Evolutionary conservation across 2,329 filamentous ascomycete genomes (phyloP).

Genomic region (Gaeumannomyces tritici): DNA sequence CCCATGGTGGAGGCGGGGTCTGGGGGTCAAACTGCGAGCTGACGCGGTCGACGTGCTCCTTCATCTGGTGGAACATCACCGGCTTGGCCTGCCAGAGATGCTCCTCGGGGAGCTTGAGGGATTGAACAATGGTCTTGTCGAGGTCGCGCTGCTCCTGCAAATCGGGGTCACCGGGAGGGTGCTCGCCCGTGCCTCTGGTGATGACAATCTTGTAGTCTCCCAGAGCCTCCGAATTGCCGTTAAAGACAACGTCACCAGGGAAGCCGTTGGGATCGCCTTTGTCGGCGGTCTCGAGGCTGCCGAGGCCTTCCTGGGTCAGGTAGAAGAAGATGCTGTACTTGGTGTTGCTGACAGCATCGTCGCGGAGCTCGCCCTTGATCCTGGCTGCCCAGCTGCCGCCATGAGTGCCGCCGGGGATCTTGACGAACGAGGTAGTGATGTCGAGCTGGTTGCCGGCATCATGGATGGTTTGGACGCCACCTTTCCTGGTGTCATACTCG

Average conservation of each 20-base stretch:
- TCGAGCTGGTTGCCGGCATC: constrained; percentile 83
- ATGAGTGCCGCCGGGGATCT: constrained; percentile 74
- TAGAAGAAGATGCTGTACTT: constrained; percentile 79
- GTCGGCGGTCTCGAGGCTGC: constrained; percentile 52
- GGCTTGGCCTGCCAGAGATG: constrained; percentile 76
- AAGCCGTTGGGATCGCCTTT: constrained; percentile 38
- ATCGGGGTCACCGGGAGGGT: constrained; percentile 56
- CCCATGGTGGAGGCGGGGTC: constrained; percentile 70
- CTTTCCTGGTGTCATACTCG: constrained; percentile 82
- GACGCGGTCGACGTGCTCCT: constrained; percentile 38
- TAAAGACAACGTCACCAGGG: constrained; percentile 54
- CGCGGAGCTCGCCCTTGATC: constrained; percentile 70
- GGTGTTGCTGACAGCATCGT: constrained; percentile 47
- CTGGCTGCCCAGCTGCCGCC: constrained; percentile 70
- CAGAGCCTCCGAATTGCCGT: constrained; percentile 60
- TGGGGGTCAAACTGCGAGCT: constrained; percentile 41
- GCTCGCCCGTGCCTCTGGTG: constrained; percentile 56
- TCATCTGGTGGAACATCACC: constrained; percentile 43
- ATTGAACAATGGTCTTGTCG: constrained; percentile 67
- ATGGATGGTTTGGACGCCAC: constrained; percentile 83
- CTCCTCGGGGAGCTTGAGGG: constrained; percentile 55
- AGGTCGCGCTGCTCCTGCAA: constrained; percentile 60
- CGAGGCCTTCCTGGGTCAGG: constrained; percentile 67
- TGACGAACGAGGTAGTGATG: constrained; percentile 88
- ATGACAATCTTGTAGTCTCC: constrained; percentile 74